These are phyloP conservation scores for Phytophthora chlamydospora DNA, from an alignment of 352 stramenopile genomes.

Conservation along the genomic window DNA sequence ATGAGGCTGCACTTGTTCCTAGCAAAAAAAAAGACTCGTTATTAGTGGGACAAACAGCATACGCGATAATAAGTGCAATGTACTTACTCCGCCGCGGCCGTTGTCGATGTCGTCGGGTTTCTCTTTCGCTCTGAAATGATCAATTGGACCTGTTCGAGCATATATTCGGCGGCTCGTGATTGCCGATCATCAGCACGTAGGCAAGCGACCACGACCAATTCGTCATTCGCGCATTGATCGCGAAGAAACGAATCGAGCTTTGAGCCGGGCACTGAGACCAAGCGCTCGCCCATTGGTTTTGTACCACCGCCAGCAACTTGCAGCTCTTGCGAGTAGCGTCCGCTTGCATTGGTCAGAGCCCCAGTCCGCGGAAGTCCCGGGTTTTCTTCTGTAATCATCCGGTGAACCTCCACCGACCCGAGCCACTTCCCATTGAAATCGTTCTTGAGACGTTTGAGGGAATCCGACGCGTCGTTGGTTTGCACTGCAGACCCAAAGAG, in stretches of 20 bases:
- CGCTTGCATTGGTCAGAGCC: slow-evolving; percentile 71
- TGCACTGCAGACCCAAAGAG: slow-evolving; percentile 57
- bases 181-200: slow-evolving; percentile 68
- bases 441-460: slow-evolving; percentile 57
- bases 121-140: slow-evolving; percentile 31
- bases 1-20: slow-evolving; percentile 58
- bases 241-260: slow-evolving; percentile 63
- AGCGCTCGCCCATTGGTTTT: slow-evolving; percentile 38
- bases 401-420: slow-evolving; percentile 67
- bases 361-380: slow-evolving; percentile 62
- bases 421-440: slow-evolving; percentile 63
- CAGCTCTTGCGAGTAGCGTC: slow-evolving; percentile 76
- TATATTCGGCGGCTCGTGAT: slow-evolving; percentile 53
- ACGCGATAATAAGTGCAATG: neutral
- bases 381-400: slow-evolving; percentile 60
- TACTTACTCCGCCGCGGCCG: slow-evolving; percentile 8
- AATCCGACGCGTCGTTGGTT: slow-evolving; percentile 43
- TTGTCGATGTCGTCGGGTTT: slow-evolving; percentile 5
- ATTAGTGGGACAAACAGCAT: slow-evolving; percentile 5
- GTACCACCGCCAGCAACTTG: slow-evolving; percentile 44
- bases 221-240: slow-evolving; percentile 38
- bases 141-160: slow-evolving; percentile 65
- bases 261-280: slow-evolving; percentile 44
- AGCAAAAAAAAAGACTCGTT: neutral
- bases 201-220: slow-evolving; percentile 75